Evolutionary conservation across 345 rosid genomes (phyloP).

Genomic region (Salix exigua): DNA sequence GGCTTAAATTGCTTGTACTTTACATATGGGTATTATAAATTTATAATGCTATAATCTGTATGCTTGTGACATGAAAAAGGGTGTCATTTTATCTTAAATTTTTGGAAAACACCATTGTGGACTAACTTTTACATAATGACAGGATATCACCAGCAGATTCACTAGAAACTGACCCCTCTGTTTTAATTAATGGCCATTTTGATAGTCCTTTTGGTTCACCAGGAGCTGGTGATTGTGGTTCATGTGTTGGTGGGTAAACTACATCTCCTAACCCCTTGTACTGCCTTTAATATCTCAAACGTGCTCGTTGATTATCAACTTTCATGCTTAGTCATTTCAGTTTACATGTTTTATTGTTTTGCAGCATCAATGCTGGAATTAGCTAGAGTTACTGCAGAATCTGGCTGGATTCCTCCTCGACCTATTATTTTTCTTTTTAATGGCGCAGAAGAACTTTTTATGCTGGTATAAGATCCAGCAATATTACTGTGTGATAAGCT

Average conservation of each 20-base stretch:
- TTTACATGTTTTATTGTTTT: slow-evolving; percentile 15
- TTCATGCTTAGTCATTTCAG: slow-evolving; percentile 8
- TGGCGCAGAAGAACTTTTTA: slow-evolving; percentile 92
- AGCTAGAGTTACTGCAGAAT: slow-evolving; percentile 75
- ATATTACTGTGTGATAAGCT: background rate
- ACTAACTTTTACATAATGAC: slow-evolving; percentile 24
- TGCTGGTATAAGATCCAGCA: slow-evolving; percentile 49
- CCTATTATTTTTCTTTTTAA: slow-evolving; percentile 90
- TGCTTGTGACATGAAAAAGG: background rate
- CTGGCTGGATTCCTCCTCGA: slow-evolving; percentile 78
- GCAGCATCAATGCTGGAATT: slow-evolving; percentile 90
- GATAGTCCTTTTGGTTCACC: slow-evolving; percentile 90
- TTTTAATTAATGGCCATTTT: slow-evolving; percentile 90
- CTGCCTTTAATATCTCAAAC: background rate
- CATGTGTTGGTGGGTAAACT: slow-evolving; percentile 78
- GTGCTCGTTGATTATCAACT: background rate
- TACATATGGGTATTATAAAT: background rate
- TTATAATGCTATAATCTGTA: background rate
- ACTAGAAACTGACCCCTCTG: slow-evolving; percentile 64
- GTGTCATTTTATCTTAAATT: background rate
- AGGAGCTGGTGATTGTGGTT: slow-evolving; percentile 96
- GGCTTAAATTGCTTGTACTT: background rate
- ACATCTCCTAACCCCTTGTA: background rate
- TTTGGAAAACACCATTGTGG: background rate
- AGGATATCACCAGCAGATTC: slow-evolving; percentile 76